Percentiles rank a stretch among this genome's conserved stretches.
phyloP scores from a whole-genome alignment of 1,284 basidiomycete species.

The Filobasidium uniguttulatum region DNA sequence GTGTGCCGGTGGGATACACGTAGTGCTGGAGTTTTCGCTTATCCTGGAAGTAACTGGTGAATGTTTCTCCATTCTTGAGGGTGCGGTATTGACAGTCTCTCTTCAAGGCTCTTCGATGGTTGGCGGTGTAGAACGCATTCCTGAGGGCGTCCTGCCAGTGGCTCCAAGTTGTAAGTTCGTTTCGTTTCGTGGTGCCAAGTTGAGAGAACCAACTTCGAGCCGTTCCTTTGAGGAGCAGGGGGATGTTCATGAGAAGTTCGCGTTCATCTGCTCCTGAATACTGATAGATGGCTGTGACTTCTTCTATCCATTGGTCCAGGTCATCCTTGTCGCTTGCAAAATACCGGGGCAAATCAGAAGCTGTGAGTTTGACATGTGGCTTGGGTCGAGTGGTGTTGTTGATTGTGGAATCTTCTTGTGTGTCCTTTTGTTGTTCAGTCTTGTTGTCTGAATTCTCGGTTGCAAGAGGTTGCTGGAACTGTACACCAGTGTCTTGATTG shows the following conservation, averaged over 20 bases:
- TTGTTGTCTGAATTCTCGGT: too few relatives aligned
- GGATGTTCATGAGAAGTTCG: conserved; percentile 4
- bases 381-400: too few relatives aligned
- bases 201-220: conserved; percentile 9
- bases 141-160: conserved; percentile 9
- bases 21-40: conserved; percentile 7
- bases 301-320: conserved; percentile 11
- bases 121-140: conserved; percentile 8
- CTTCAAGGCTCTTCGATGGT: conserved; percentile 5
- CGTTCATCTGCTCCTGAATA: conserved; percentile 3
- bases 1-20: conserved; percentile 2
- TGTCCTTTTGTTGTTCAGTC: too few relatives aligned
- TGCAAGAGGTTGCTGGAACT: too few relatives aligned
- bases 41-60: conserved; percentile 9
- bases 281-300: conserved; percentile 8
- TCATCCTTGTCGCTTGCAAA: conserved; percentile 2
- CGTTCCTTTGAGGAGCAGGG: conserved; percentile 4
- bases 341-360: conserved; percentile 9
- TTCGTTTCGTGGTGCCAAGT: conserved; percentile 1
- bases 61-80: conserved; percentile 1
- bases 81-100: conserved; percentile 8
- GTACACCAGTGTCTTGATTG: too few relatives aligned
- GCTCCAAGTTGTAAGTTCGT: conserved; percentile 1
- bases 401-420: too few relatives aligned
- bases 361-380: conserved; percentile 4